These are phyloP conservation scores for Verticillium nonalfalfae DNA, from an alignment of 2,329 filamentous ascomycete genomes.

Conservation along the genomic window DNA sequence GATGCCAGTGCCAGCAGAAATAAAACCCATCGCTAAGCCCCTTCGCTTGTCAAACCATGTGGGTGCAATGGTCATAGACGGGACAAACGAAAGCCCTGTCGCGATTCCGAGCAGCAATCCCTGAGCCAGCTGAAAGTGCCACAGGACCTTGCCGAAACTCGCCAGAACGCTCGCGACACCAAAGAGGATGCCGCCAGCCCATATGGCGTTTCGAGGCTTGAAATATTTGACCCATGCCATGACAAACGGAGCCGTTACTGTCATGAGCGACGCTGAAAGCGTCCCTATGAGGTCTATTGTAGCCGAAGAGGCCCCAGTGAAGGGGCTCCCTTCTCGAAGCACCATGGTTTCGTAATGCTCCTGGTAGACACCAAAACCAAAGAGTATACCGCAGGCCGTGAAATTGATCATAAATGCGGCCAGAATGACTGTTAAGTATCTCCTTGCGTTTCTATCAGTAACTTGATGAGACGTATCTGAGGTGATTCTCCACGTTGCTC, in stretches of 20 bases:
- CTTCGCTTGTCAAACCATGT: constrained; percentile 27
- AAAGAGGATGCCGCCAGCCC: constrained; percentile 24
- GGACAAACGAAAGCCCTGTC: constrained; percentile 28
- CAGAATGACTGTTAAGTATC: too few relatives aligned
- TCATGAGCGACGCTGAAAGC: constrained; percentile 23
- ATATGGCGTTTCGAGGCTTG: too few relatives aligned
- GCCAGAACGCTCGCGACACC: constrained; percentile 22
- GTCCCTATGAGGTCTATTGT: constrained; percentile 31
- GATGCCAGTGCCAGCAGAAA: constrained; percentile 27
- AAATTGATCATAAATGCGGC: constrained; percentile 10
- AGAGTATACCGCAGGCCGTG: constrained; percentile 27
- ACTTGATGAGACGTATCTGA: too few relatives aligned
- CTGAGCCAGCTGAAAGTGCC: constrained; percentile 20
- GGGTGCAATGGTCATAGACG: constrained; percentile 28
- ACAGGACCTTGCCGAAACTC: constrained; percentile 20
- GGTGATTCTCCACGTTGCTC: too few relatives aligned
- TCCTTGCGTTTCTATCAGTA: too few relatives aligned
- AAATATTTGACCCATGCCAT: too few relatives aligned
- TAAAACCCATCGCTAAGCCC: constrained; percentile 29
- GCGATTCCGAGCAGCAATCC: constrained; percentile 29
- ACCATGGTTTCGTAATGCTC: constrained; percentile 25
- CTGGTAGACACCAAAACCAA: constrained; percentile 32
- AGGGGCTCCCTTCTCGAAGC: constrained; percentile 21
- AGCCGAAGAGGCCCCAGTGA: constrained; percentile 24
- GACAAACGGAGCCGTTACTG: too few relatives aligned